phyloP scores from a whole-genome alignment of 2,329 filamentous ascomycete genomes.

The Apiospora marii region DNA sequence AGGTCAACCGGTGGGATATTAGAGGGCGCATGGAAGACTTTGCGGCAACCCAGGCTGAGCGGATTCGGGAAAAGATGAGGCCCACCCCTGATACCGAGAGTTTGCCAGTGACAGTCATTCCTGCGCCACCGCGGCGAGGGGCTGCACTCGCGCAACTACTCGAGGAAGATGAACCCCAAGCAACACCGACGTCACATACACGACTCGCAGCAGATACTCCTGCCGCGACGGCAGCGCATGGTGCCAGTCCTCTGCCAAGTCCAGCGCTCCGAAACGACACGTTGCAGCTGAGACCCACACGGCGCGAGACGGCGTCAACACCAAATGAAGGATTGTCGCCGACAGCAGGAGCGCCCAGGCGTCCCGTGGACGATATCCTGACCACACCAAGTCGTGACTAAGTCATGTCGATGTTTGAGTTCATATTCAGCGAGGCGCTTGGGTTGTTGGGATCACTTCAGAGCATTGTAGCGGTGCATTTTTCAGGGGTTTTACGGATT shows the following conservation, averaged over 20 bases:
- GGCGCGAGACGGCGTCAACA: constrained; percentile 8
- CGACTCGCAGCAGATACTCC: constrained; percentile 23
- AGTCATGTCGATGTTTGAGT: constrained; percentile 12
- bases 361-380: constrained; percentile 15
- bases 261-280: constrained; percentile 32
- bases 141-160: constrained; percentile 63
- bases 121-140: constrained; percentile 66
- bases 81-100: constrained; percentile 62
- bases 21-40: constrained; percentile 66
- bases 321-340: background rate
- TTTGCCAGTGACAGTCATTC: constrained; percentile 67
- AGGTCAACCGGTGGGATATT: constrained; percentile 60
- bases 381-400: constrained; percentile 9
- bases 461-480: constrained; percentile 17
- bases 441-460: constrained; percentile 8
- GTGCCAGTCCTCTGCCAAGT: constrained; percentile 26
- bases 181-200: constrained; percentile 27
- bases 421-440: constrained; percentile 24
- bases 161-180: constrained; percentile 55
- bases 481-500: constrained; percentile 10
- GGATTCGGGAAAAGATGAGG: constrained; percentile 62
- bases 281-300: constrained; percentile 21
- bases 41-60: constrained; percentile 67
- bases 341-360: constrained; percentile 1
- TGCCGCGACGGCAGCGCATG: background rate